Evolutionary conservation across 2,329 filamentous ascomycete species (phyloP).

Genomic region (Calonectria fujianensis): DNA sequence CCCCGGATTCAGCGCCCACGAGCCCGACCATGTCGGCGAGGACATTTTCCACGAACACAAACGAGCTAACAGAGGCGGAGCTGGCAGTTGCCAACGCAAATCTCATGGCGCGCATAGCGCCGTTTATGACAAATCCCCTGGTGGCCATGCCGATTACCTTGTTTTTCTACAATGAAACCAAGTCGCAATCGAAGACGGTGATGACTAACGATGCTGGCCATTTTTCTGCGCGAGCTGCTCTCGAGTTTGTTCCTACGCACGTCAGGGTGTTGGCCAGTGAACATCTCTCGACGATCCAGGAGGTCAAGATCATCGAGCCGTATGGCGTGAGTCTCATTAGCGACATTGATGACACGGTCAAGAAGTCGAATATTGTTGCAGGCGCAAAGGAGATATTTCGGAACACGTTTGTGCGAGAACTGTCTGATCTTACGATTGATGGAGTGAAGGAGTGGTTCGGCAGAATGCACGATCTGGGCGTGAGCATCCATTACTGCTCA

Average conservation of each 20-base stretch:
- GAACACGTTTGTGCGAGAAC: constrained; percentile 93
- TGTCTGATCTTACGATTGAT: constrained; percentile 86
- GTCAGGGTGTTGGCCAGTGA: constrained; percentile 92
- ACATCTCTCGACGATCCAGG: constrained; percentile 86
- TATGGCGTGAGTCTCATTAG: constrained; percentile 93
- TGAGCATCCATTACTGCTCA: constrained; percentile 97
- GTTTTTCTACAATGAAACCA: constrained; percentile 93
- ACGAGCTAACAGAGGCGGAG: constrained; percentile 84
- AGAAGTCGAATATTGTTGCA: constrained; percentile 91
- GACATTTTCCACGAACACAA: constrained; percentile 59
- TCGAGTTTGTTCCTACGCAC: constrained; percentile 94
- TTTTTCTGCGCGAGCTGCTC: constrained; percentile 85
- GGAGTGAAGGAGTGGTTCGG: constrained; percentile 95
- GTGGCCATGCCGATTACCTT: constrained; percentile 87
- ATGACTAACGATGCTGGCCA: constrained; percentile 92
- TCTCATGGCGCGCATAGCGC: constrained; percentile 89
- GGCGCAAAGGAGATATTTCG: constrained; percentile 96
- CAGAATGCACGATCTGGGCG: constrained; percentile 84
- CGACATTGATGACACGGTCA: constrained; percentile 98
- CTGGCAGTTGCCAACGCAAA: constrained; percentile 87
- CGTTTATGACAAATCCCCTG: constrained; percentile 91
- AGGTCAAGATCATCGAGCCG: constrained; percentile 85
- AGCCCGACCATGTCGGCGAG: constrained; percentile 66
- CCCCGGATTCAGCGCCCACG: constrained; percentile 63
- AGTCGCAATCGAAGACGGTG: constrained; percentile 89